These are phyloP conservation scores for Phytophthora agathidicida DNA, from an alignment of 352 stramenopile species.

Conservation along the genomic window DNA sequence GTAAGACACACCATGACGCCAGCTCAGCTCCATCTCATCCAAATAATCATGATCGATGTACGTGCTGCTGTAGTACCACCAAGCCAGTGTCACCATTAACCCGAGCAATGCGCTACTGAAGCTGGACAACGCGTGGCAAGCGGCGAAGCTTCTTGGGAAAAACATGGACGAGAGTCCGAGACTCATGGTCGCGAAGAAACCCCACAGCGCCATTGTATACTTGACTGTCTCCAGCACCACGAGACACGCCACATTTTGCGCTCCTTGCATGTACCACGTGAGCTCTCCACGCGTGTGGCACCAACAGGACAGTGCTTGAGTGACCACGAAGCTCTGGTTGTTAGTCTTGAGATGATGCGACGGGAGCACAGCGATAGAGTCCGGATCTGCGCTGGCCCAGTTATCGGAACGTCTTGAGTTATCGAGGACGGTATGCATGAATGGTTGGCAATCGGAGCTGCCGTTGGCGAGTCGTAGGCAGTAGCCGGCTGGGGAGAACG, in stretches of 20 bases:
- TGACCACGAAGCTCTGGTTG: slow-evolving; percentile 22
- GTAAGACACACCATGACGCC: slow-evolving; percentile 51
- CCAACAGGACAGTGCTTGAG: slow-evolving; percentile 49
- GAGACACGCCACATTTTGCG: slow-evolving; percentile 60
- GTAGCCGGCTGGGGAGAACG: slow-evolving; percentile 53
- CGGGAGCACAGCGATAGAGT: slow-evolving; percentile 9
- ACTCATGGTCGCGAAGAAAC: slow-evolving; percentile 32
- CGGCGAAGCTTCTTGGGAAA: slow-evolving; percentile 5
- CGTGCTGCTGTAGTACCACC: slow-evolving; percentile 59
- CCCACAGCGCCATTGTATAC: slow-evolving; percentile 56
- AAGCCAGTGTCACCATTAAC: slow-evolving; percentile 46
- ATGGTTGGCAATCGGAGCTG: slow-evolving; percentile 46
- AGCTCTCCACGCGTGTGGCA: slow-evolving; percentile 38
- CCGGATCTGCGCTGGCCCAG: slow-evolving; percentile 11
- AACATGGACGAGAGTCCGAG: slow-evolving; percentile 27
- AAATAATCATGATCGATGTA: slow-evolving; percentile 52
- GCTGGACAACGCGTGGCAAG: slow-evolving; percentile 37
- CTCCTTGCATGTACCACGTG: slow-evolving; percentile 57
- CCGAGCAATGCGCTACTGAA: slow-evolving; percentile 43
- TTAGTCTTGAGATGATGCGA: not conserved
- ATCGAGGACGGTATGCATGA: slow-evolving; percentile 43
- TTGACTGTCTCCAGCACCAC: slow-evolving; percentile 62
- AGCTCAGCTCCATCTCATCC: slow-evolving; percentile 42
- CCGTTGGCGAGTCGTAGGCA: slow-evolving; percentile 46
- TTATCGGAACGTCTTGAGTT: slow-evolving; percentile 11